Base-by-base conservation (phyloP, 148 eudicot species). In the Rhododendron kiyosumense region DNA sequence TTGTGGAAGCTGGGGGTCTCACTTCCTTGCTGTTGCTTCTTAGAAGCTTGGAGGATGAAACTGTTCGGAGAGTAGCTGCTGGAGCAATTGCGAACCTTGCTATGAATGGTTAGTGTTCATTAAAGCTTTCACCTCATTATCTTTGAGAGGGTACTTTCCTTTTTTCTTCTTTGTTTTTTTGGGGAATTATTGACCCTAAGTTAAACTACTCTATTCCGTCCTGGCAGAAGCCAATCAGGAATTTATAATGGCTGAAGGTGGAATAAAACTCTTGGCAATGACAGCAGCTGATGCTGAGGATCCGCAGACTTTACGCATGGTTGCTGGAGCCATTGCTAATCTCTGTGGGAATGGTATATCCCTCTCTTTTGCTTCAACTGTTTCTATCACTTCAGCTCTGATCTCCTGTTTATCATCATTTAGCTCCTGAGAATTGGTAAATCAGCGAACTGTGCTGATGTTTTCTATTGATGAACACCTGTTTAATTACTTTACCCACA, bases 21-120 rank as follows among this genome's bases (percentile, higher is more conserved):
- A 90, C 94, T 85, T 97, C 98, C 78, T 92, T 97, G 92, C 88
- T 97, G 87, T 92, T 93, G 98, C 99, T 97, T 89, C 98, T 97
- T 85, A 90, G 98, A 89, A 92, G 92, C 89, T 94, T 90, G 48
- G 96, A 94, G 92, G 99, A 97, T 89, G 99, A 97, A 92, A 94
- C 97, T 49, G 94, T 94, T 84, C 96, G 98, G 85, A 94, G 99
- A 85, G 96, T 95, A 78, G 98, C 99, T 87, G 98, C 99, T 89
- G 99, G 99, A 85, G 99, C 99, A 84, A 94, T 97, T 88, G 99
- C 99, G 75, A 97, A 97, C 88, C 99, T 97, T 89, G 99, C 99
- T 26, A 97, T 97, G 99, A 97, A 93, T 84, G 99, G 99, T 96
- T 86, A 80, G 59, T 86, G 30, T 76, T 54, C 52, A 5, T 45